These are phyloP conservation scores for Noccaea caerulescens DNA, from an alignment of 345 rosid genomes.

Conservation along the genomic window DNA sequence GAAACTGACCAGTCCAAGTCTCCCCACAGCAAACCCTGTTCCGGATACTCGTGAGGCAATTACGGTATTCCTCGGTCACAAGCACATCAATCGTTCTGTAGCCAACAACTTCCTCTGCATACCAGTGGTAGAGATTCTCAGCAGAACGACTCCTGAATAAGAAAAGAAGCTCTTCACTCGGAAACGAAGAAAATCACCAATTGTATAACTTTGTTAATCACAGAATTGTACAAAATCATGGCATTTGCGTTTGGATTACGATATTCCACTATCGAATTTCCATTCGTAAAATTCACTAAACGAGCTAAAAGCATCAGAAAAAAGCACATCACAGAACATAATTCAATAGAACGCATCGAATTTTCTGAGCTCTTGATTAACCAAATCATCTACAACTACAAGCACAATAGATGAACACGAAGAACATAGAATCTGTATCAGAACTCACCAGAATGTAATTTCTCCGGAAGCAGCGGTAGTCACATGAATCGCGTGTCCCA, in stretches of 20 bases:
- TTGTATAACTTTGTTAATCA: too few relatives aligned
- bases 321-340: not conserved
- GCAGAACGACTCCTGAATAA: slow-evolving; percentile 78
- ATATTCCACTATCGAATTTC: not conserved
- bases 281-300: not conserved
- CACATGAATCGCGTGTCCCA: slow-evolving; percentile 79
- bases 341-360: not conserved
- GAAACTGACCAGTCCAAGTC: slow-evolving; percentile 90
- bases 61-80: slow-evolving; percentile 58
- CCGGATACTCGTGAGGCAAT: slow-evolving; percentile 49
- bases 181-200: too few relatives aligned
- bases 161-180: not conserved
- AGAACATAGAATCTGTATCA: not conserved
- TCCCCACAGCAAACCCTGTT: slow-evolving; percentile 55
- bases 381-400: slow-evolving; percentile 7
- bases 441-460: slow-evolving; percentile 64
- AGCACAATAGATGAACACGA: not conserved
- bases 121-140: slow-evolving; percentile 84
- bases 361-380: not conserved
- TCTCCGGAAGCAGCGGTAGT: slow-evolving; percentile 58
- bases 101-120: slow-evolving; percentile 67
- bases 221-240: not conserved
- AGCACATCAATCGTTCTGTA: slow-evolving; percentile 57
- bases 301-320: not conserved
- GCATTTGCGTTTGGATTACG: not conserved